Conservation (phyloP, 208 protist species). For the Crithidia bombi region DNA sequence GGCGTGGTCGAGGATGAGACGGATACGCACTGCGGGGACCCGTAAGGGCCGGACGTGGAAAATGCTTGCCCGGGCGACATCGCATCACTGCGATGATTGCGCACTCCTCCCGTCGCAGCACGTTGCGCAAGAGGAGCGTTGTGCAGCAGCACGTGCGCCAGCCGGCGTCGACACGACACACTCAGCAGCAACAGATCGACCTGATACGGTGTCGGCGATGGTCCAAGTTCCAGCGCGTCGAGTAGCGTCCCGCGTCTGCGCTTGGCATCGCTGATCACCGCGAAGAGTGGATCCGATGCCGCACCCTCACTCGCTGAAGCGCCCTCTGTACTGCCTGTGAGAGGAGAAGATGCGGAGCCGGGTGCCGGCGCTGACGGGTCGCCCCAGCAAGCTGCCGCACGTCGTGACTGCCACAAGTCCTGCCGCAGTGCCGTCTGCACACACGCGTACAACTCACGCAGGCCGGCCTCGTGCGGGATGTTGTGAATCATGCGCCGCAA, state of each 20-base stretch:
- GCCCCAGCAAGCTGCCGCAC: not conserved
- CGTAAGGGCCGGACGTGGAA: not conserved
- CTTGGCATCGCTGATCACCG: slow-evolving; percentile 19
- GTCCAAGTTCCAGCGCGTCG: slow-evolving; percentile 43
- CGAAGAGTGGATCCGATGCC: slow-evolving; percentile 4
- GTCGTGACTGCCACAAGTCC: slow-evolving; percentile 37
- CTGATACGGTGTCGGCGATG: slow-evolving; percentile 44
- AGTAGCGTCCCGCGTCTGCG: slow-evolving; percentile 24
- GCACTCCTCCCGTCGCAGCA: slow-evolving; percentile 8
- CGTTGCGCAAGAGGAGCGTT: not conserved
- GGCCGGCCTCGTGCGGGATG: slow-evolving; percentile 34
- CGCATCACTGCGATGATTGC: slow-evolving; percentile 14
- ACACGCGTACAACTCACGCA: slow-evolving; percentile 50
- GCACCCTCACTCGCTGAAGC: too few relatives aligned
- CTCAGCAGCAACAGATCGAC: slow-evolving; percentile 73
- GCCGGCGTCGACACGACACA: slow-evolving; percentile 64
- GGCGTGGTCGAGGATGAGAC: not conserved
- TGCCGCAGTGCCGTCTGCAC: slow-evolving; percentile 49
- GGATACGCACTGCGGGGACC: slow-evolving; percentile 9
- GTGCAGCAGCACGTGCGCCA: slow-evolving; percentile 35
- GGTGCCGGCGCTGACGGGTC: not conserved
- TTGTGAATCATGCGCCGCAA: slow-evolving; percentile 71
- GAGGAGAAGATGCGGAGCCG: not conserved
- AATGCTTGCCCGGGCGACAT: not conserved
- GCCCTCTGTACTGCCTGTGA: not conserved